A percentile compares a stretch with the other conserved stretches of the same genome.
Evolutionary conservation across 2,329 filamentous ascomycete genomes (phyloP).

Genomic region (Didymella sp.): DNA sequence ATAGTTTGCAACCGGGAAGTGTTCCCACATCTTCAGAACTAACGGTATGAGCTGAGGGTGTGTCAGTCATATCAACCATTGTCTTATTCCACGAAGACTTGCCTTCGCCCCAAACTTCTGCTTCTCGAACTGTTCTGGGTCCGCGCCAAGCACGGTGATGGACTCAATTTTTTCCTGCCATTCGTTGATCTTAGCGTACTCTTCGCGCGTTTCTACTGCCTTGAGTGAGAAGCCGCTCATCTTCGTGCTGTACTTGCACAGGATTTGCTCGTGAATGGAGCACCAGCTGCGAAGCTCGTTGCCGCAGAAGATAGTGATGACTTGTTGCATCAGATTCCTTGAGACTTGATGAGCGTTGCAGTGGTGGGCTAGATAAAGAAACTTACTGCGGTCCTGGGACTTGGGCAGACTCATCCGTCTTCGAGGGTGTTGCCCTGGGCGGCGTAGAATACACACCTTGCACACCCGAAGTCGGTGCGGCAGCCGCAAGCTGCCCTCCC

Average conservation of each 20-base stretch:
- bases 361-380: neutral
- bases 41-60: neutral
- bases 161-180: neutral
- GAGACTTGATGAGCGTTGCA: neutral
- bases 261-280: slow-evolving; percentile 19
- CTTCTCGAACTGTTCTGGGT: neutral
- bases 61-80: neutral
- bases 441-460: neutral
- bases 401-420: neutral
- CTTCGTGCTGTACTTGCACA: slow-evolving; percentile 24
- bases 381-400: neutral
- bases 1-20: neutral
- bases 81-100: neutral
- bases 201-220: slow-evolving; percentile 2
- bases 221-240: slow-evolving; percentile 1
- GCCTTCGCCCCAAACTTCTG: neutral
- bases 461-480: neutral
- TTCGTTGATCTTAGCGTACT: slow-evolving; percentile 3
- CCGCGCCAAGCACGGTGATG: neutral
- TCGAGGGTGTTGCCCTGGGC: neutral
- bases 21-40: neutral
- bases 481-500: neutral
- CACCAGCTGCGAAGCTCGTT: slow-evolving; percentile 6
- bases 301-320: slow-evolving; percentile 27
- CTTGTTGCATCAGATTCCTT: slow-evolving; percentile 16